Base-by-base conservation (phyloP, 1,284 basidiomycete species). In the Flammula alnicola region DNA sequence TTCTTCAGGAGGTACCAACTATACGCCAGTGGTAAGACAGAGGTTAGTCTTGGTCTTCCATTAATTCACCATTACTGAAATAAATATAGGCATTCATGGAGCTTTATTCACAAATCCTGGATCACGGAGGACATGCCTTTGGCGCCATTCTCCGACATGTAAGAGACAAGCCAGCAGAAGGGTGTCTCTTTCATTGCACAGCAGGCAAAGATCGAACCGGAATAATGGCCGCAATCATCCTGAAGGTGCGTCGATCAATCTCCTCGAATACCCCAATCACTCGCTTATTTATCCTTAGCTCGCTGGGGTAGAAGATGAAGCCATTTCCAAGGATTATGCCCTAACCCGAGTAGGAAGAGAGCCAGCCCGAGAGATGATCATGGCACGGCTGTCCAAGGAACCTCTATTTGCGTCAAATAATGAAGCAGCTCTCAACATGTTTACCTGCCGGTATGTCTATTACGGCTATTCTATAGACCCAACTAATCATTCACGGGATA, bases 191-290 rank as follows among this genome's bases (percentile, higher is more conserved):
- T 55, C 88, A 91, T 59, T 91, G 88, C 57, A 91, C 88, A 49
- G 87, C 88, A 66, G 89, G 89, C 7, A 91, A 91, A 65, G 89
- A 91, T 66, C 72, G 88, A 55, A 91, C 88, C 2, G 89, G 88
- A 7, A 71, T 91, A n/a, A 66, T 85, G 33, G 86, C 88, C 16
- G 88, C 87, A 2, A 74, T 91, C 31, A 59, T 91, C 9, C 70
- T 91, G 20, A 83, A 83, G 65, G 88, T 88, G 61, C 29, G 69
- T 40, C n/a, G 7, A 22, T 47, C 20, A n/a, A 14, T 16, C 2
- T 30, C 9, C 36, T 11, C 6, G n/a, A 11, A 25, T 20, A 47
- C 22, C 25, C 11, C 41, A 8, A 35, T 16, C 16, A 37, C 23
- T 9, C 30, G 16, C 19, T 38, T 37, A 38, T 16, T n/a, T 32